A percentile compares a stretch with the other conserved stretches of the same genome.
Evolutionary conservation across 2,329 filamentous ascomycete species (phyloP).

Genomic region (Calonectria honghensis): DNA sequence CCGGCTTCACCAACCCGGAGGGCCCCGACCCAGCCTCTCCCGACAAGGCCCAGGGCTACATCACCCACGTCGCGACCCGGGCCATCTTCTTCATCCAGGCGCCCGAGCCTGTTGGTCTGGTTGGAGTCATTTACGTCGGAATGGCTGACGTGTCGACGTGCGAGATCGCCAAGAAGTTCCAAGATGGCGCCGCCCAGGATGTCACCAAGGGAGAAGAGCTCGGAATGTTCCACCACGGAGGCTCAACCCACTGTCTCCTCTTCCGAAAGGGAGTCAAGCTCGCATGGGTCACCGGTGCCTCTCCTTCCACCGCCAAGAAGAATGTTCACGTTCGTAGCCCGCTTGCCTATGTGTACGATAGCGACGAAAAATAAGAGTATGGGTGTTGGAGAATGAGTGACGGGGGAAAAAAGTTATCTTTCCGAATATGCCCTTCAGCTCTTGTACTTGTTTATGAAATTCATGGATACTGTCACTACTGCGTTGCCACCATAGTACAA

Average conservation of each 20-base stretch:
- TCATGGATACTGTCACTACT: neutral
- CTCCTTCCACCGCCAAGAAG: slow-evolving; percentile 38
- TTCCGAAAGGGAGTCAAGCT: slow-evolving; percentile 73
- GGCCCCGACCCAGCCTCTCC: slow-evolving; percentile 46
- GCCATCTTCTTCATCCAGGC: slow-evolving; percentile 81
- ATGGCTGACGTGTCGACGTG: slow-evolving; percentile 84
- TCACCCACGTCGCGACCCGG: slow-evolving; percentile 77
- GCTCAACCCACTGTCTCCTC: slow-evolving; percentile 78
- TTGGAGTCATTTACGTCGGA: slow-evolving; percentile 80
- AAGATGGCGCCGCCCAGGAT: neutral
- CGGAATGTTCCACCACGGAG: slow-evolving; percentile 85
- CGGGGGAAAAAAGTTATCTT: neutral
- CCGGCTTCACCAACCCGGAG: slow-evolving; percentile 35
- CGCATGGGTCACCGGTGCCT: slow-evolving; percentile 42
- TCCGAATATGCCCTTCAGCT: neutral
- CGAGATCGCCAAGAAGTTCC: slow-evolving; percentile 64
- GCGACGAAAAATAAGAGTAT: too few species aligned
- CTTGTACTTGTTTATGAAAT: too few species aligned
- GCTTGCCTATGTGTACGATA: slow-evolving; percentile 44
- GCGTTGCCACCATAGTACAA: too few species aligned
- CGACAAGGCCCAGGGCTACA: slow-evolving; percentile 73
- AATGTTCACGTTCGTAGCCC: slow-evolving; percentile 47
- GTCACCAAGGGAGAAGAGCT: slow-evolving; percentile 77
- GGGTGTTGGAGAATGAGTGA: neutral
- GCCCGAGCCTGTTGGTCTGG: slow-evolving; percentile 78